phyloP scores from a whole-genome alignment of 73 alveolate species.

The Stentor roeselii region DNA sequence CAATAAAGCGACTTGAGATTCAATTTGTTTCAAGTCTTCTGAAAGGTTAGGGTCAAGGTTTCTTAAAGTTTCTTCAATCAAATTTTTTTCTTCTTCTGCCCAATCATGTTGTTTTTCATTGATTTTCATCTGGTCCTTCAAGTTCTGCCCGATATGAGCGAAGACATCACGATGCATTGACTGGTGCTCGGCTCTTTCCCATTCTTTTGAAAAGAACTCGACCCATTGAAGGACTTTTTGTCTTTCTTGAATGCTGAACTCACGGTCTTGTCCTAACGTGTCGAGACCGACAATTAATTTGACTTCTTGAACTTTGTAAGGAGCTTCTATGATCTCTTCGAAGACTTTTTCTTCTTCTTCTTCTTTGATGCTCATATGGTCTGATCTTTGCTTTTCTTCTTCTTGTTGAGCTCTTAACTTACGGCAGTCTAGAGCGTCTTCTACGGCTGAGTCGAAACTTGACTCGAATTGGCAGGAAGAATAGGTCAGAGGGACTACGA shows the following conservation, averaged over 20 bases:
- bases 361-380: conserved; percentile 42
- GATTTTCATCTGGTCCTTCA: conserved; percentile 57
- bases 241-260: conserved; percentile 62
- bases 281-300: conserved; percentile 77
- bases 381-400: conserved; percentile 31
- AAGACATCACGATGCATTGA: conserved; percentile 73
- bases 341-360: conserved; percentile 41
- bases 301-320: conserved; percentile 37
- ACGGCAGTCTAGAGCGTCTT: conserved; percentile 67
- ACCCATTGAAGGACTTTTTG: conserved; percentile 51
- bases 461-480: conserved; percentile 68
- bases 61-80: conserved; percentile 58
- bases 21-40: conserved; percentile 63
- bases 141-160: conserved; percentile 54
- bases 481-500: conserved; percentile 78
- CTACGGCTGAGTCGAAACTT: conserved; percentile 78
- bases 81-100: conserved; percentile 56
- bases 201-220: conserved; percentile 49
- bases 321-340: conserved; percentile 47
- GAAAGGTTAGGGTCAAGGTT: conserved; percentile 44
- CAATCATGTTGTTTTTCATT: conserved; percentile 68
- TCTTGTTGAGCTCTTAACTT: conserved; percentile 75
- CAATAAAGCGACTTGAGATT: conserved; percentile 33
- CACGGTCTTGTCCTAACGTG: conserved; percentile 91
- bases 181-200: conserved; percentile 69